Conservation (phyloP, 1,139 yeast species). For the Arxiozyma bovina region DNA sequence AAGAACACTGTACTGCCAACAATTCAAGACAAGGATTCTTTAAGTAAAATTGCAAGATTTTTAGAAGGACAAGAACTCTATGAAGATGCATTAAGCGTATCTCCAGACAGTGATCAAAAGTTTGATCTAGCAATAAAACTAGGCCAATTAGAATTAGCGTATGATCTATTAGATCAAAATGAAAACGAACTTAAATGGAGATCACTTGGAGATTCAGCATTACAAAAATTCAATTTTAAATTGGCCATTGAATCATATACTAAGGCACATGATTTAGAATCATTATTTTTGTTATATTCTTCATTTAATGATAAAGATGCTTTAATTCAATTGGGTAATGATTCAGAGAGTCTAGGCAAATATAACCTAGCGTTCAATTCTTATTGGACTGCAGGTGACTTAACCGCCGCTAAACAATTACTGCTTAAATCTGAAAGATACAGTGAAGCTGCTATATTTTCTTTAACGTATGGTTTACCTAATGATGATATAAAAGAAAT, state of each 20-base stretch:
- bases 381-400: slow-evolving; percentile 77
- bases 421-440: slow-evolving; percentile 61
- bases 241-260: slow-evolving; percentile 76
- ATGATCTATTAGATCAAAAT: slow-evolving; percentile 50
- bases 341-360: slow-evolving; percentile 62
- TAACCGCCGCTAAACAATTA: slow-evolving; percentile 54
- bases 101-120: slow-evolving; percentile 79
- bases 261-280: slow-evolving; percentile 73
- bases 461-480: slow-evolving; percentile 61
- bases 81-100: slow-evolving; percentile 71
- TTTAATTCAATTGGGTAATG: slow-evolving; percentile 51
- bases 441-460: slow-evolving; percentile 80
- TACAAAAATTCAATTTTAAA: slow-evolving; percentile 67
- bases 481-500: slow-evolving; percentile 37
- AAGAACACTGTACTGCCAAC: slow-evolving; percentile 55
- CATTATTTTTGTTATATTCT: slow-evolving; percentile 73
- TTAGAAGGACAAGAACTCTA: slow-evolving; percentile 85
- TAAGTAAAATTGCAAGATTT: slow-evolving; percentile 78
- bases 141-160: slow-evolving; percentile 62
- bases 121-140: slow-evolving; percentile 73
- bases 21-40: slow-evolving; percentile 57
- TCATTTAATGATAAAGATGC: slow-evolving; percentile 64
- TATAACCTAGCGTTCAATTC: slow-evolving; percentile 90
- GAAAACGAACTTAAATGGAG: slow-evolving; percentile 77
- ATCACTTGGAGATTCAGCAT: slow-evolving; percentile 79